phyloP scores from a whole-genome alignment of 305 asterid genomes.

The Fraxinus floribunda region DNA sequence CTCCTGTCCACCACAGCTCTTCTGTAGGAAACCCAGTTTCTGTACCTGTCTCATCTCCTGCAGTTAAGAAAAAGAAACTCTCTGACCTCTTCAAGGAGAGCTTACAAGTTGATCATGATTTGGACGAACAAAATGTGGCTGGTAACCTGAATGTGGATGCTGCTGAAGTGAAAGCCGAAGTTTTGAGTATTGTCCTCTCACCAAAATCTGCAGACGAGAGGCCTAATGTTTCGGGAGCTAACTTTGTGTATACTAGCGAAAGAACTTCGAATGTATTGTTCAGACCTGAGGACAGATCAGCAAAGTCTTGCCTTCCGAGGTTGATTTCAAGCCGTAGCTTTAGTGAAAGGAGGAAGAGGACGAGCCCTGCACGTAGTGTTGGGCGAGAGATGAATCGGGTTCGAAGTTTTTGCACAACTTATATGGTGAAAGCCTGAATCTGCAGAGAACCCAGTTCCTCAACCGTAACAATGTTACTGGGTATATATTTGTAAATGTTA shows the following conservation, averaged over 20 bases:
- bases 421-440: not conserved
- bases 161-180: not conserved
- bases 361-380: slow-evolving; percentile 21
- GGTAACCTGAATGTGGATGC: not conserved
- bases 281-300: slow-evolving; percentile 14
- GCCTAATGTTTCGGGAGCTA: slow-evolving; percentile 18
- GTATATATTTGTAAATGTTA: not conserved
- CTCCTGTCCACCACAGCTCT: slow-evolving; percentile 36
- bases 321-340: slow-evolving; percentile 36
- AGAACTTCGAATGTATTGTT: slow-evolving; percentile 9
- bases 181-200: not conserved
- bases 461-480: not conserved
- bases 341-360: slow-evolving; percentile 34
- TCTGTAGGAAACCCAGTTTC: slow-evolving; percentile 17
- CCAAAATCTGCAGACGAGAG: slow-evolving; percentile 23
- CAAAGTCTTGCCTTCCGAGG: slow-evolving; percentile 42
- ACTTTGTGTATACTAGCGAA: not conserved
- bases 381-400: not conserved
- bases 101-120: slow-evolving; percentile 17
- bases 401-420: not conserved
- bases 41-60: slow-evolving; percentile 13
- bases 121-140: slow-evolving; percentile 7
- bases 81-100: slow-evolving; percentile 37
- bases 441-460: not conserved
- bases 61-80: slow-evolving; percentile 32